Evolutionary conservation across 345 rosid species (phyloP).

Genomic region (Brassica incana): DNA sequence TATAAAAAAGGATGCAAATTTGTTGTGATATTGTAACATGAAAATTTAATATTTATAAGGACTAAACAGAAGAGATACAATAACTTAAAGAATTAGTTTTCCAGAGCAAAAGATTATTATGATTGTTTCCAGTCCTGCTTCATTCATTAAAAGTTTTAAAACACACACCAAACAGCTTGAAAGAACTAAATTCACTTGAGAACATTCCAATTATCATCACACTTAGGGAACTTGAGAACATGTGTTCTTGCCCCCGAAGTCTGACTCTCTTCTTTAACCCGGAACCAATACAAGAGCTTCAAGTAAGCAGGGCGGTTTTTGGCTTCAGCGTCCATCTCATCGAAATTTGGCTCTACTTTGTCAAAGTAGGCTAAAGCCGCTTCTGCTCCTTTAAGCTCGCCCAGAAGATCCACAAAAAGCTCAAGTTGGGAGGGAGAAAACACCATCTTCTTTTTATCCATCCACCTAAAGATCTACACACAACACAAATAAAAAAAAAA

Average conservation of each 20-base stretch:
- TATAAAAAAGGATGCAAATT: no score
- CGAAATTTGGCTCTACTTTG: neutral
- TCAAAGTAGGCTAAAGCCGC: neutral
- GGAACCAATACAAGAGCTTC: neutral
- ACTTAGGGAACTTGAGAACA: neutral
- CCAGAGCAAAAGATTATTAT: no score
- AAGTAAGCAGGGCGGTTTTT: neutral
- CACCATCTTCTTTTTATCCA: neutral
- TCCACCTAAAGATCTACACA: neutral
- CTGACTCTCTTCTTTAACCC: neutral
- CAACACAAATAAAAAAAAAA: no score
- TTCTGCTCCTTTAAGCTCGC: neutral
- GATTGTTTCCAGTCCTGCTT: no score
- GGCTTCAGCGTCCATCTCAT: neutral
- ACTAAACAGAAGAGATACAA: no score
- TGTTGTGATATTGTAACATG: no score
- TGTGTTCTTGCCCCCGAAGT: neutral
- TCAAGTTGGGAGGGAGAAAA: neutral
- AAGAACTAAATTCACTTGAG: no score
- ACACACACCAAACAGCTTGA: no score
- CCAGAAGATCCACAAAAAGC: neutral
- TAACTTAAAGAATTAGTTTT: no score
- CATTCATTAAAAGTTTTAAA: no score
- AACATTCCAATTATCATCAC: neutral
- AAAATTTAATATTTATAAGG: no score